Base-by-base conservation (phyloP, 108 stramenopile genomes). In the Bacterosira constricta region DNA sequence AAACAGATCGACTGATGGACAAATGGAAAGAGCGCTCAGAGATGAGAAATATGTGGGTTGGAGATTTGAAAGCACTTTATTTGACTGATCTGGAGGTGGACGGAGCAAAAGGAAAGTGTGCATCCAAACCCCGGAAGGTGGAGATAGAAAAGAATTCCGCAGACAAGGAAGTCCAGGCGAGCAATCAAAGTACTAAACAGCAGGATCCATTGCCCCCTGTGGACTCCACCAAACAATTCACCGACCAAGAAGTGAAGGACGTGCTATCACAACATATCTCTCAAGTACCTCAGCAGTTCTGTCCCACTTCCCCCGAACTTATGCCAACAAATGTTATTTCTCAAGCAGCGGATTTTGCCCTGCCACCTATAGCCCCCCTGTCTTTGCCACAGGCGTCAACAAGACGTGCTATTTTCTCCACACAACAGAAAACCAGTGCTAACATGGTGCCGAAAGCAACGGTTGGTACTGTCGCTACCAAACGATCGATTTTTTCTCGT, bases 51-150 rank as follows among this genome's bases (percentile, higher is more conserved):
- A 26, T 63, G 56, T 63, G 53, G 46, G 45, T 37, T 44, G 50
- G 32, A 26, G 76, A 69, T 35, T 49, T 77, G 63, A 69, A 62
- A 54, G 68, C 53, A 4, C 58, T 77, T 68, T 70, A 77, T 65
- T 47, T 50, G 69, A 55, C 56, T 36, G 76, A 77, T 63, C 17
- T 77, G 32, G 63, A 77, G 38, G 63, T 77, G 26, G 68, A 69
- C 41, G 17, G 37, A 34, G 68, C 63, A 39, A 70, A 69, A 55
- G 47, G 46, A 26, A 56, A 27, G 55, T 17, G 26, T 13, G 36
- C 13, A 12, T 39, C 20, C 32, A 32, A 58, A 12, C 37, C 31
- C 32, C 30, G 17, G 6, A 54, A 15, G 30, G 31, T 1, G 31
- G 27, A 34, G 32, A 18, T 1, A 31, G 32, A 18, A 36, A 23